Base-by-base conservation (phyloP, 257 asterid genomes). In the Thymus quinquecostatus region DNA sequence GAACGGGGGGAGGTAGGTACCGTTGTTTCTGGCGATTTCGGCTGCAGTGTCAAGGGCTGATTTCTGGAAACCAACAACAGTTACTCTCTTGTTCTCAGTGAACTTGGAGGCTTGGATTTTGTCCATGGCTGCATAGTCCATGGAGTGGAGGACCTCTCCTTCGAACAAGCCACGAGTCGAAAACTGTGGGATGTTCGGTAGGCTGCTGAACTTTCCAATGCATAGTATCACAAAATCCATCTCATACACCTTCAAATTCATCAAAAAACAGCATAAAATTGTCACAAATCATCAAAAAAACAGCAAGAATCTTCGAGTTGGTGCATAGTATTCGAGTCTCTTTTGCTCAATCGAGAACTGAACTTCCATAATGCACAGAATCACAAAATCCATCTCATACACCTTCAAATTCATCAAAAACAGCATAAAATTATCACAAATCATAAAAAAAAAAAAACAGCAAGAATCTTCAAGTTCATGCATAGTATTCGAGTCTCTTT, bases 31-130 rank as follows among this genome's bases (percentile, higher is more conserved):
- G 30, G 92, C 81, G 41, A 86, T 75, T 75, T 86, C 75, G 6
- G 86, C 73, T 8, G 91, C 90, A 61, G 84, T 82, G 59, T 86
- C 96, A 8, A 89, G 41, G n/a, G 91, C 89, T 13, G 96, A 86
- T 85, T 89, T 89, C 73, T 81, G 88, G 72, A 78, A 85, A 8
- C 89, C 96, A 72, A 87, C 83, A 29, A 87, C 87, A n/a, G 88
- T 64, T 9, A 85, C 89, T 47, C 81, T 60, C 77, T 89, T 87
- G 75, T 76, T 79, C 75, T 61, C 14, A 54, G 82, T 70, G 27
- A 82, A 76, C 2, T 80, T 78, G 41, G 74, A 45, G 21, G 89
- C 89, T 60, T 74, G 28, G 69, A 48, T 50, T 38, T 75, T 82
- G 66, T 74, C 85, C 89, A 89, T 72, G 12, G 75, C 81, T 68